Percentiles rank a stretch among this genome's conserved stretches.
Evolutionary conservation across 345 rosid genomes (phyloP).

Genomic region (Eucalyptus erythrocorys): DNA sequence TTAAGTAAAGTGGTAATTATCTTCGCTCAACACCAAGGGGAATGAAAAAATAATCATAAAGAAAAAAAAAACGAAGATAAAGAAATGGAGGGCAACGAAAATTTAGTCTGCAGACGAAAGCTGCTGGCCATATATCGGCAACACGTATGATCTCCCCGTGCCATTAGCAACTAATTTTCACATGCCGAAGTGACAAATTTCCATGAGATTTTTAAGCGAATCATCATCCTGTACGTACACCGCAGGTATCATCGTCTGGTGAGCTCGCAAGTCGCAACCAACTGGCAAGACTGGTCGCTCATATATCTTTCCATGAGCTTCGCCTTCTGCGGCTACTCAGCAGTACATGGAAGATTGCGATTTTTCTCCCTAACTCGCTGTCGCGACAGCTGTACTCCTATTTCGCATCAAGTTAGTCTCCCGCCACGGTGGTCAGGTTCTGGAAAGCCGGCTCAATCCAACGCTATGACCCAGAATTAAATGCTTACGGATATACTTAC

Average conservation of each 20-base stretch:
- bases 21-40: background rate
- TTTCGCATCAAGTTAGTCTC: background rate
- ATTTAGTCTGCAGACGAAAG: background rate
- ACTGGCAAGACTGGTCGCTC: background rate
- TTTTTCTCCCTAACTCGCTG: background rate
- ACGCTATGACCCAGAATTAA: background rate
- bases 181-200: background rate
- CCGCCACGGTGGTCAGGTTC: background rate
- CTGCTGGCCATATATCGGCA: background rate
- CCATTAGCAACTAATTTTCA: background rate
- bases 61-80: background rate
- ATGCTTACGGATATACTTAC: background rate
- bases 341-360: background rate
- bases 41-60: background rate
- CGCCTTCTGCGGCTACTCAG: background rate
- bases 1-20: constrained; percentile 1
- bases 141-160: background rate
- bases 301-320: background rate
- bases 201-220: background rate
- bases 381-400: background rate
- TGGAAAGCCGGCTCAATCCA: background rate
- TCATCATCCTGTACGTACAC: background rate
- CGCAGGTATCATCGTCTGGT: background rate
- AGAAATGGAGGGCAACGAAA: background rate
- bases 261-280: background rate